Evolutionary conservation across 495 filamentous ascomycete species (phyloP).

Genomic region (Annulohypoxylon nitens): DNA sequence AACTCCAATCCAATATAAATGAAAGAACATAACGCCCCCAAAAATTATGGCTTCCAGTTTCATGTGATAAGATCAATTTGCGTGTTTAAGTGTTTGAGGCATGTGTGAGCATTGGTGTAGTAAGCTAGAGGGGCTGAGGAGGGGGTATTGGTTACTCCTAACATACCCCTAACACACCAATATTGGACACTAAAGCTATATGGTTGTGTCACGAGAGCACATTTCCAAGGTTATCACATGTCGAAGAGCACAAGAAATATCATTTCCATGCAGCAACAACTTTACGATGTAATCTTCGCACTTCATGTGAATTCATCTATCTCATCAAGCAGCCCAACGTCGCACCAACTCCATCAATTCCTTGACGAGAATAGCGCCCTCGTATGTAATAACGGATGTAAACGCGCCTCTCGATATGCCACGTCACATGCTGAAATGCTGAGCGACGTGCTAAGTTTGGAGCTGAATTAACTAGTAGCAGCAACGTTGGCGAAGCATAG

Average conservation of each 20-base stretch:
- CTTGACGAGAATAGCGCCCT: background rate
- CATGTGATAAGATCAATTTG: background rate
- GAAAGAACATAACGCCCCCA: conserved; percentile 19
- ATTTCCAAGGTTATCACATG: background rate
- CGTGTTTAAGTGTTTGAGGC: background rate
- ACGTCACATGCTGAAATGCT: background rate
- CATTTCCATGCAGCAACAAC: background rate
- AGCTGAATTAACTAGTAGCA: conserved; percentile 4
- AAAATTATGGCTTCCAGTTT: background rate
- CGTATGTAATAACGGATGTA: background rate
- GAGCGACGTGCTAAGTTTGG: background rate
- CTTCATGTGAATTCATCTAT: background rate
- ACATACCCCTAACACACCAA: background rate
- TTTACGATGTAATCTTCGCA: background rate
- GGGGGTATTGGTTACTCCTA: background rate
- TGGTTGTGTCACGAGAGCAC: background rate
- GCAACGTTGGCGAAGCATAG: background rate
- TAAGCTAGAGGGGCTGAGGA: background rate
- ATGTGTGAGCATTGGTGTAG: background rate
- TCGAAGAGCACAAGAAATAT: background rate
- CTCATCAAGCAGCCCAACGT: background rate
- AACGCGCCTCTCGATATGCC: background rate
- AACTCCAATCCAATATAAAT: conserved; percentile 42
- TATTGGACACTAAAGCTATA: background rate
- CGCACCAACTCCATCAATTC: background rate